phyloP scores from a whole-genome alignment of 2,329 filamentous ascomycete species.

The Colletotrichum chrysophilum region DNA sequence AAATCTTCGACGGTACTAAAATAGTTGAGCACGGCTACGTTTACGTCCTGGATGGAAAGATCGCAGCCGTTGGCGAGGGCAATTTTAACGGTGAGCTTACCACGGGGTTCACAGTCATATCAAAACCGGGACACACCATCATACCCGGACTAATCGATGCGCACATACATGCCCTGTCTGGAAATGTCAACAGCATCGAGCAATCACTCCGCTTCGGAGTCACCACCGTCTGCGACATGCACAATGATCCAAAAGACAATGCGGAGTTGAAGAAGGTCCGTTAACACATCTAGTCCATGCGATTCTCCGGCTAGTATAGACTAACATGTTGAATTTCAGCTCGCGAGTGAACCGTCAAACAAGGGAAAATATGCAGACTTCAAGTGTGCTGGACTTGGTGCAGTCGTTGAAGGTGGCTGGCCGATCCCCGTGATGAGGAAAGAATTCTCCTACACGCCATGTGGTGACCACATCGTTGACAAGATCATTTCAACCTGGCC shows the following conservation, averaged over 20 bases:
- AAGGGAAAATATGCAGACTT: conserved; percentile 45
- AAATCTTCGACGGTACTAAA: conserved; percentile 50
- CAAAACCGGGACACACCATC: conserved; percentile 49
- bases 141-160: conserved; percentile 56
- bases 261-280: conserved; percentile 29
- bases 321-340: background rate
- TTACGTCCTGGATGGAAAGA: conserved; percentile 44
- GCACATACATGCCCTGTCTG: conserved; percentile 51
- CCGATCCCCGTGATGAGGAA: conserved; percentile 34
- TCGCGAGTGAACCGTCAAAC: background rate
- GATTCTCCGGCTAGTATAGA: background rate
- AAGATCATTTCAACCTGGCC: conserved; percentile 46
- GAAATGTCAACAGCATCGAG: conserved; percentile 34
- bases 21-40: conserved; percentile 44
- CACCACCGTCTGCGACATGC: conserved; percentile 57
- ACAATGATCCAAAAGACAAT: conserved; percentile 40
- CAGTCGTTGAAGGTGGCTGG: conserved; percentile 58
- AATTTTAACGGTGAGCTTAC: conserved; percentile 11
- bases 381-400: conserved; percentile 52
- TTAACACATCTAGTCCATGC: background rate
- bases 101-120: conserved; percentile 32
- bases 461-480: background rate
- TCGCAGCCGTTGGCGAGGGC: conserved; percentile 30
- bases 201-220: conserved; percentile 54
- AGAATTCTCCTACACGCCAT: background rate